Percentiles rank a stretch among this genome's conserved stretches.
These are phyloP conservation scores for Solanum appendiculatum DNA, from an alignment of 257 asterid species.

Conservation along the genomic window DNA sequence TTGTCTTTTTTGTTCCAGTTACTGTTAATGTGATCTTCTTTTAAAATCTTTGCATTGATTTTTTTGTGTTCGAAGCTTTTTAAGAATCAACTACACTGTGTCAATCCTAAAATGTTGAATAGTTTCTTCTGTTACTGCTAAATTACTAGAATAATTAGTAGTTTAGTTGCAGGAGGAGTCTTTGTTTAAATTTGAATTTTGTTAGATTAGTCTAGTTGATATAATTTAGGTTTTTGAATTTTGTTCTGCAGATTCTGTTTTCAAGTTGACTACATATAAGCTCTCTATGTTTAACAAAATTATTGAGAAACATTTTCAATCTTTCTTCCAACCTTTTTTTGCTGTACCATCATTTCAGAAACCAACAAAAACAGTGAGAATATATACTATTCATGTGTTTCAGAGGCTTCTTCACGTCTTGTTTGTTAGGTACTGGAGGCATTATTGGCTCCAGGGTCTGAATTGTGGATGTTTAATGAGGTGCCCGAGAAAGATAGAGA, in stretches of 20 bases:
- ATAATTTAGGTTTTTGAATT: background rate
- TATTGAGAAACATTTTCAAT: background rate
- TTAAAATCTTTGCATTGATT: background rate
- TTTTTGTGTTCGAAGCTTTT: background rate
- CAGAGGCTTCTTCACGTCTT: background rate
- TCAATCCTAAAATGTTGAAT: background rate
- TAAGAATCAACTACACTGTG: background rate
- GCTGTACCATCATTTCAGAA: background rate
- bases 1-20: background rate
- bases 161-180: background rate
- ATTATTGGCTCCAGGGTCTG: conserved; percentile 76
- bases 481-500: conserved; percentile 76
- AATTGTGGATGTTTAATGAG: conserved; percentile 95
- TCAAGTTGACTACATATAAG: background rate
- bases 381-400: background rate
- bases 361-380: background rate
- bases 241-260: background rate
- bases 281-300: background rate
- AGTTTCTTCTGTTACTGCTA: background rate
- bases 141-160: background rate
- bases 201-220: background rate
- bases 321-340: background rate
- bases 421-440: conserved; percentile 75
- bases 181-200: background rate
- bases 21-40: background rate